These are phyloP conservation scores for Aspergillus novoparasiticus DNA, from an alignment of 2,329 filamentous ascomycete species.

Conservation along the genomic window DNA sequence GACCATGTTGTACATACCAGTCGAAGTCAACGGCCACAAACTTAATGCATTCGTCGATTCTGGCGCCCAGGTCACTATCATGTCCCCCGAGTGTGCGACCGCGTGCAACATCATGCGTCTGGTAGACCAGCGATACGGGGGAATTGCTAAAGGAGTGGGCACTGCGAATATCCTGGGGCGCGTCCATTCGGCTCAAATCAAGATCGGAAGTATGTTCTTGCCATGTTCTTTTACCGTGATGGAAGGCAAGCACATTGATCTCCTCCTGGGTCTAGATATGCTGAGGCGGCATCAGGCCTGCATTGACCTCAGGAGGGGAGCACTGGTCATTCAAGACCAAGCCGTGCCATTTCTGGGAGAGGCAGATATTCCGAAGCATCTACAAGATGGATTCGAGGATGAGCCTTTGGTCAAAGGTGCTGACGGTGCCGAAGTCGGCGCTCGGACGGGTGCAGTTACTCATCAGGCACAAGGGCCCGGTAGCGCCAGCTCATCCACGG, in stretches of 20 bases:
- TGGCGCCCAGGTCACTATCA: slow-evolving; percentile 96
- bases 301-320: slow-evolving; percentile 84
- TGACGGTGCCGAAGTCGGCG: slow-evolving; percentile 85
- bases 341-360: slow-evolving; percentile 90
- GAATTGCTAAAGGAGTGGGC: slow-evolving; percentile 89
- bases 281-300: slow-evolving; percentile 91
- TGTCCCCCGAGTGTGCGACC: slow-evolving; percentile 92
- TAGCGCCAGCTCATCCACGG: slow-evolving; percentile 18
- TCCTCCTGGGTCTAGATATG: slow-evolving; percentile 94
- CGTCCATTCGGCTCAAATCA: slow-evolving; percentile 93
- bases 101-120: slow-evolving; percentile 94
- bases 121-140: slow-evolving; percentile 88
- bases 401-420: slow-evolving; percentile 86
- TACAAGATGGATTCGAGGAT: slow-evolving; percentile 69
- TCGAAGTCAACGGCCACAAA: slow-evolving; percentile 88
- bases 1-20: slow-evolving; percentile 93
- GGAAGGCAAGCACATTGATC: slow-evolving; percentile 95
- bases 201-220: slow-evolving; percentile 82
- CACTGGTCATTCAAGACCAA: slow-evolving; percentile 82
- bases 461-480: slow-evolving; percentile 34
- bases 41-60: slow-evolving; percentile 98
- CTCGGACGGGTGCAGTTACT: slow-evolving; percentile 70
- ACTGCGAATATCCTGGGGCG: slow-evolving; percentile 93
- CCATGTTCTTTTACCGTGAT: slow-evolving; percentile 98
- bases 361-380: slow-evolving; percentile 86